Evolutionary conservation across 1,139 yeast genomes (phyloP), one percentile per base, ranked within the genome.

Genomic region (Hansenula sp.): DNA sequence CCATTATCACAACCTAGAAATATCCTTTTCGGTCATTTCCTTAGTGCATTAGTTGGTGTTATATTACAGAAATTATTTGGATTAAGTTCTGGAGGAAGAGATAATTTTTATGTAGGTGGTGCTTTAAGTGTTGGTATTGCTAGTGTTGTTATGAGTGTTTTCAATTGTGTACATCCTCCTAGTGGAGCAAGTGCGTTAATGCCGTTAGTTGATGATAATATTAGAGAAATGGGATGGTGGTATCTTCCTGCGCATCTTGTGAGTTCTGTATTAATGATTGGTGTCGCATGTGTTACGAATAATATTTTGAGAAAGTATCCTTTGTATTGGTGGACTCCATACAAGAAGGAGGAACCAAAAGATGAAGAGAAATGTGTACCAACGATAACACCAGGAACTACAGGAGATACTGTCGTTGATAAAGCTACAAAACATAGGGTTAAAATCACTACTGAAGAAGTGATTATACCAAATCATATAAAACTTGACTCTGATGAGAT

Each of bases 1-100:
- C 88, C 89, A 1, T 61, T 82, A 38, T 79, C 86, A 1, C 89
- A 82, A 59, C 89, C 89, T 1, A 60, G 88, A 40, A 78, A 74
- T 55, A 64, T 81, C 0, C 44, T 81, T 7, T 40, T 73, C 38
- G 88, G 88, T 3, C 82, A 80, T 37, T 66, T 81, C 47, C 24
- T 78, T 3, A 60, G 80, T 4, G 62, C 83, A 0, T 37, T 80
- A 10, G 54, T 79, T 24, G 88, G 88, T 0, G 62, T 79, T 1
- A 66, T 79, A 44, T 59, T 82, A 22, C 70, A 69, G 44, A 81
- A 80, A 51, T 61, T 82, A 40, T 82, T 81, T 51, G 62, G 59
- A 49, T 56, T 75, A 33, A 61, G 69, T 32, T 48, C 52, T 19
- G 52, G 48, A 0, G 78, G 78, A 0, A 50, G 54, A 33, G 64